phyloP scores from a whole-genome alignment of 1,284 basidiomycete species.

The Marasmius tenuissimus region DNA sequence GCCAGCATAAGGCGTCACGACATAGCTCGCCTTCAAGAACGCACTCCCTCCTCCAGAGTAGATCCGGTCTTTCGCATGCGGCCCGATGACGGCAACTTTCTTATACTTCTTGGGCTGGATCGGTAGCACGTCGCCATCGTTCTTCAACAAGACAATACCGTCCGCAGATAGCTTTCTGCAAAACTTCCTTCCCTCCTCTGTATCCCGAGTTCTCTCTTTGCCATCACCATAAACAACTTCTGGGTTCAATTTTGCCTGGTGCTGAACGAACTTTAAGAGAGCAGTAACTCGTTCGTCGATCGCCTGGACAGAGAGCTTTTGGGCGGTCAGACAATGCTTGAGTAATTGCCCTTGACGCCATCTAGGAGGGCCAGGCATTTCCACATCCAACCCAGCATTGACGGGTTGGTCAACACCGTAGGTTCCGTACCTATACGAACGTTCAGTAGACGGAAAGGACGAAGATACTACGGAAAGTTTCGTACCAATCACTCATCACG shows the following conservation, averaged over 20 bases:
- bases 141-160: slow-evolving; percentile 72
- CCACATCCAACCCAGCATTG: slow-evolving; percentile 16
- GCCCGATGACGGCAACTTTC: slow-evolving; percentile 72
- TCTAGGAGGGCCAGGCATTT: slow-evolving; percentile 32
- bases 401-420: slow-evolving; percentile 14
- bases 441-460: slow-evolving; percentile 5
- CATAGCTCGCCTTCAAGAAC: slow-evolving; percentile 68
- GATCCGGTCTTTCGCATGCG: slow-evolving; percentile 64
- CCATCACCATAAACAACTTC: slow-evolving; percentile 68
- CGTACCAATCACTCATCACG: slow-evolving; percentile 66
- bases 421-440: slow-evolving; percentile 39
- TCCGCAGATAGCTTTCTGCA: slow-evolving; percentile 60
- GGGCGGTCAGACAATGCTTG: slow-evolving; percentile 53
- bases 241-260: slow-evolving; percentile 54
- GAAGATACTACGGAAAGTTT: slow-evolving; percentile 5
- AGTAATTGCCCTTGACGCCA: slow-evolving; percentile 62
- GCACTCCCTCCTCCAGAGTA: slow-evolving; percentile 79
- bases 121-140: slow-evolving; percentile 57
- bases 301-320: slow-evolving; percentile 52
- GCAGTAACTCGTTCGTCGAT: slow-evolving; percentile 57
- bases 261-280: slow-evolving; percentile 59
- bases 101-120: slow-evolving; percentile 45
- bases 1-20: slow-evolving; percentile 64
- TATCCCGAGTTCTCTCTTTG: slow-evolving; percentile 57
- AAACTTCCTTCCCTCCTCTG: slow-evolving; percentile 52